phyloP scores from a whole-genome alignment of 768 basidiomycete genomes.

The Brasilioporus rufonigricans region DNA sequence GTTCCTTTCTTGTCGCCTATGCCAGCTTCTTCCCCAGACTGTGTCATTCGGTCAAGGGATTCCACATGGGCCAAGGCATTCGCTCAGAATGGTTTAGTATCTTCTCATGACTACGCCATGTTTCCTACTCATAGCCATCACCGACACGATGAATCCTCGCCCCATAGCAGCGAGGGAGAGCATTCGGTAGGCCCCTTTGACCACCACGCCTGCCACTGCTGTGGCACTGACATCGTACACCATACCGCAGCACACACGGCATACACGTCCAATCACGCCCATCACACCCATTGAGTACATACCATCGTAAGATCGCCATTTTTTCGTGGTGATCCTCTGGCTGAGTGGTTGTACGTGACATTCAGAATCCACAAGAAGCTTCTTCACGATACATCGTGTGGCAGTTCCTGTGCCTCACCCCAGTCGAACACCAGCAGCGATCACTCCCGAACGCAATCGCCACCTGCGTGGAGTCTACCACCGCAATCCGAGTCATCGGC shows the following conservation, averaged over 20 bases:
- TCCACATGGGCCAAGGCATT: slow-evolving; percentile 36
- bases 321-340: slow-evolving; percentile 2
- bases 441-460: slow-evolving; percentile 47
- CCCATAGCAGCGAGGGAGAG: slow-evolving; percentile 27
- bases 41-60: slow-evolving; percentile 28
- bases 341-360: slow-evolving; percentile 11
- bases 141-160: slow-evolving; percentile 21
- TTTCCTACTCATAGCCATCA: slow-evolving; percentile 31
- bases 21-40: slow-evolving; percentile 29
- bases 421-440: slow-evolving; percentile 40
- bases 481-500: slow-evolving; percentile 32
- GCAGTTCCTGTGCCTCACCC: slow-evolving; percentile 29
- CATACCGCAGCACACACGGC: slow-evolving; percentile 24
- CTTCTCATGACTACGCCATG: slow-evolving; percentile 35
- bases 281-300: slow-evolving; percentile 35
- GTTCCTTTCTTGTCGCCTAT: slow-evolving; percentile 25
- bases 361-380: slow-evolving; percentile 32
- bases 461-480: slow-evolving; percentile 41
- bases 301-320: slow-evolving; percentile 28
- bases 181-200: slow-evolving; percentile 23
- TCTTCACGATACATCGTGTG: slow-evolving; percentile 32
- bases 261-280: slow-evolving; percentile 35
- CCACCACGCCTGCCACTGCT: not conserved
- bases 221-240: slow-evolving; percentile 12
- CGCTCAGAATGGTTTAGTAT: slow-evolving; percentile 38